Evolutionary conservation across 1,139 yeast species (phyloP), one percentile per base, ranked within the genome.

Genomic region (Hyphopichia pseudoburtonii): DNA sequence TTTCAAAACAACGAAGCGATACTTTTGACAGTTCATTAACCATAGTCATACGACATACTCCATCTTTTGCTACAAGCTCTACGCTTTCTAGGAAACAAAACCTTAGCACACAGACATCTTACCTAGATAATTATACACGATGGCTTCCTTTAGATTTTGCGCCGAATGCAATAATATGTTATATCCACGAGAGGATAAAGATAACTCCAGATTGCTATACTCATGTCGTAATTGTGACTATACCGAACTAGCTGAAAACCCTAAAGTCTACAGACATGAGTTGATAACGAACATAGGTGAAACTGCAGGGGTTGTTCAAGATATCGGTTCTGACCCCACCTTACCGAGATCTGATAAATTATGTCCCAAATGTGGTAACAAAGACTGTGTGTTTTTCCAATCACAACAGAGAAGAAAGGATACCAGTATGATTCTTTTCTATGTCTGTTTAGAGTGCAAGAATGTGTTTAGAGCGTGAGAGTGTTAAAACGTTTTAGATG

Each of bases 301-400:
- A 56, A 92, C 97, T 2, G 98, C 98, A 2, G 98, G 98, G 51
- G 96, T 89, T 39, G 96, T 94, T 30, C 95, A 88, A 56, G 98
- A 94, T 60, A 86, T 94, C 49, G 97, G 97, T 1, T 76, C 82
- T 28, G 99, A 92, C 62, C 98, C 98, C 11, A 92, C 98, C 3
- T 79, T 90, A 57, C 97, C 98, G 37, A 75, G 97, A 51, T 84
- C 96, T 3, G 92, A 90, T 60, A 86, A 86, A 57, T 94, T 86
- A 52, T 92, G 99, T 62, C 96, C 97, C 2, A 73, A 76, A 40
- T 92, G 99, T 61, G 84, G 80, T 48, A 84, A 86, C 45, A 81
- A 81, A 47, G 96, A 90, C 51, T 87, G 96, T 60, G 98, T 94
- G 38, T 92, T 92, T 59, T 92, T 94, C 74, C 98, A 92, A 63